Conservation (phyloP, 2,329 filamentous ascomycete genomes). For the Massarina eburnea region DNA sequence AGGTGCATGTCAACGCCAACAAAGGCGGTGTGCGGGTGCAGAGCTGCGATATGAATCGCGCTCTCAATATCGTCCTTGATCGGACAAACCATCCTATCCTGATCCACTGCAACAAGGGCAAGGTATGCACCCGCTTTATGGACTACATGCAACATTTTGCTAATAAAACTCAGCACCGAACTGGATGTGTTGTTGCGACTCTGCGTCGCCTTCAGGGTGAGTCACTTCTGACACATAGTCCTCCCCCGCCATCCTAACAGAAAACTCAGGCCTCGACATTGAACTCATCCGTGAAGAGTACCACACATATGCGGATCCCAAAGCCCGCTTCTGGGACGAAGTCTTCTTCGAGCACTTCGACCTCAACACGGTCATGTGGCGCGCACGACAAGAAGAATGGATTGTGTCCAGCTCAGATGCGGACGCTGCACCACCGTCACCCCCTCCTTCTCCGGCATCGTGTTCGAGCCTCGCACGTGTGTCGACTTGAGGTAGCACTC, state of each 20-base stretch:
- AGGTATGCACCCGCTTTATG: conserved; percentile 47
- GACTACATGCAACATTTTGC: not conserved
- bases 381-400: conserved; percentile 38
- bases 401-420: conserved; percentile 15
- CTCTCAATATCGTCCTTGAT: conserved; percentile 72
- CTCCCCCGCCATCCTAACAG: conserved; percentile 2
- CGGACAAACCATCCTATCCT: conserved; percentile 75
- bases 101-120: conserved; percentile 92
- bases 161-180: conserved; percentile 65
- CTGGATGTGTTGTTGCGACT: conserved; percentile 82
- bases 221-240: not conserved
- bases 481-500: not conserved
- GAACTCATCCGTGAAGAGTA: conserved; percentile 72
- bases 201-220: conserved; percentile 67
- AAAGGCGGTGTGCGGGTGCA: conserved; percentile 63
- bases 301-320: conserved; percentile 58
- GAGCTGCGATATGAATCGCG: conserved; percentile 62
- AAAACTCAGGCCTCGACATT: conserved; percentile 59
- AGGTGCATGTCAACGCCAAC: conserved; percentile 82
- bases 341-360: conserved; percentile 50
- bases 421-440: conserved; percentile 25
- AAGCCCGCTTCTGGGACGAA: conserved; percentile 52
- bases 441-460: conserved; percentile 19
- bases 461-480: conserved; percentile 7
- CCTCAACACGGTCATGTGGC: conserved; percentile 44